A percentile compares a stretch with the other conserved stretches of the same genome.
phyloP scores from a whole-genome alignment of 2,329 filamentous ascomycete species.

The Ilyonectria sp. region DNA sequence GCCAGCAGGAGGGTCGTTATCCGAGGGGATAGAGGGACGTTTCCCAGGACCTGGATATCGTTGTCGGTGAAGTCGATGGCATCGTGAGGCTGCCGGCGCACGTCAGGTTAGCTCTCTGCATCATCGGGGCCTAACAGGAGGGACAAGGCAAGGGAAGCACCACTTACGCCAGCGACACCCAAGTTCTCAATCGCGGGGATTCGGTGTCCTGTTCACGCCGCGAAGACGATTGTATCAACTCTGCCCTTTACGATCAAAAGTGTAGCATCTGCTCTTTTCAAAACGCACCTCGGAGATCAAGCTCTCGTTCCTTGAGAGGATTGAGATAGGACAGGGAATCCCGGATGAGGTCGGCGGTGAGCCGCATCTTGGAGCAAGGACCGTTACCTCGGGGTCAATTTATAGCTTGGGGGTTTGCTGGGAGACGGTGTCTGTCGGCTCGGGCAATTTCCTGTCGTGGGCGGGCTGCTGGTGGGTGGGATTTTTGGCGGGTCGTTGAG shows the following conservation, averaged over 20 bases:
- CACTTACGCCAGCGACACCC: conserved; percentile 89
- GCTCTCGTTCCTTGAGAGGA: conserved; percentile 97
- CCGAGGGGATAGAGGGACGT: conserved; percentile 93
- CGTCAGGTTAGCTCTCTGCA: conserved; percentile 23
- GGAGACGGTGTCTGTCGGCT: conserved; percentile 11
- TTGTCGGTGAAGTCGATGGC: conserved; percentile 99
- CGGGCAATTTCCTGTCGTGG: conserved; percentile 14
- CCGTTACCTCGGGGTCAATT: conserved; percentile 44
- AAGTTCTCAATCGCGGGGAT: conserved; percentile 98
- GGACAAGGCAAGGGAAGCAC: conserved; percentile 9
- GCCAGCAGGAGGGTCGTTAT: conserved; percentile 90
- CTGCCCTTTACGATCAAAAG: conserved; percentile 72
- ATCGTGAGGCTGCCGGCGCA: conserved; percentile 82
- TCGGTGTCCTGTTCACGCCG: conserved; percentile 86
- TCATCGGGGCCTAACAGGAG: not conserved
- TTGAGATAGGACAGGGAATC: conserved; percentile 98
- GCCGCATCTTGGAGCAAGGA: conserved; percentile 77
- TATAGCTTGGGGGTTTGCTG: not conserved
- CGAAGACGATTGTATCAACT: conserved; percentile 80
- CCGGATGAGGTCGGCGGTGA: conserved; percentile 95
- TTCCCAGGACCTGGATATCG: conserved; percentile 89
- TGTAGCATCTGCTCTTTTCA: conserved; percentile 98
- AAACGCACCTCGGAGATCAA: conserved; percentile 98
- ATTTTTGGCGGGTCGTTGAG: conserved; percentile 30
- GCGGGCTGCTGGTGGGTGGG: conserved; percentile 29